Conservation (phyloP, 1,139 yeast genomes). For the Pneumocystis canis region DNA sequence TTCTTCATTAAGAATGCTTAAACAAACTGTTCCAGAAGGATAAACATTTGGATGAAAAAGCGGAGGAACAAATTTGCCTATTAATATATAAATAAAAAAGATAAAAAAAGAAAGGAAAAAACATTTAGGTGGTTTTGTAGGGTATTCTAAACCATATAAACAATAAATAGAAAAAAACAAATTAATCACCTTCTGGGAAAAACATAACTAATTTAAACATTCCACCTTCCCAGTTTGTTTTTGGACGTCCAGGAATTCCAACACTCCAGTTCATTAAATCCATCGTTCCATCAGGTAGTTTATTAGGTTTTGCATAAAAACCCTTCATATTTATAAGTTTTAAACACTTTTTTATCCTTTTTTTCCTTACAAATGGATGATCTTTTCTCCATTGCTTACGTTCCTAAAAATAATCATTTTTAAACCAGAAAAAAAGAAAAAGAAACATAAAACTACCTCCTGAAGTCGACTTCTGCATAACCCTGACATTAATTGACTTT, state of each 20-base stretch:
- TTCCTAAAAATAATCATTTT: conserved; percentile 5
- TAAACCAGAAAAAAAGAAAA: conserved; percentile 1
- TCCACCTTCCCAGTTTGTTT: conserved; percentile 81
- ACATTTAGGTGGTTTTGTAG: conserved; percentile 92
- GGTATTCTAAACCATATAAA: conserved; percentile 42
- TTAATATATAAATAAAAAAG: conserved; percentile 5
- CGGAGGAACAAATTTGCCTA: conserved; percentile 50
- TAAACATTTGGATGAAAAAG: conserved; percentile 95
- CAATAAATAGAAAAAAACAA: background rate
- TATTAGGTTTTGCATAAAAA: conserved; percentile 79
- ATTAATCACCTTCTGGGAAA: conserved; percentile 41
- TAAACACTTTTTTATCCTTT: background rate
- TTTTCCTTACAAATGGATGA: conserved; percentile 52
- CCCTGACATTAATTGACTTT: conserved; percentile 10
- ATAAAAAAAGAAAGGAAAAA: background rate
- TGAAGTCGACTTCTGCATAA: conserved; percentile 68
- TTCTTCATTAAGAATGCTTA: conserved; percentile 82
- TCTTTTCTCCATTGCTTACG: conserved; percentile 95
- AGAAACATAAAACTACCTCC: conserved; percentile 39
- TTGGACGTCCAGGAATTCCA: conserved; percentile 84
- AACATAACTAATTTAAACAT: conserved; percentile 69
- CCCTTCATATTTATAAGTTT: conserved; percentile 30
- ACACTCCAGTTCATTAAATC: conserved; percentile 83
- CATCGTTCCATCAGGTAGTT: conserved; percentile 61
- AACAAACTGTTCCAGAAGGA: conserved; percentile 91